Base-by-base conservation (phyloP, 169 alveolate genomes). In the Toxoplasma gondii region DNA sequence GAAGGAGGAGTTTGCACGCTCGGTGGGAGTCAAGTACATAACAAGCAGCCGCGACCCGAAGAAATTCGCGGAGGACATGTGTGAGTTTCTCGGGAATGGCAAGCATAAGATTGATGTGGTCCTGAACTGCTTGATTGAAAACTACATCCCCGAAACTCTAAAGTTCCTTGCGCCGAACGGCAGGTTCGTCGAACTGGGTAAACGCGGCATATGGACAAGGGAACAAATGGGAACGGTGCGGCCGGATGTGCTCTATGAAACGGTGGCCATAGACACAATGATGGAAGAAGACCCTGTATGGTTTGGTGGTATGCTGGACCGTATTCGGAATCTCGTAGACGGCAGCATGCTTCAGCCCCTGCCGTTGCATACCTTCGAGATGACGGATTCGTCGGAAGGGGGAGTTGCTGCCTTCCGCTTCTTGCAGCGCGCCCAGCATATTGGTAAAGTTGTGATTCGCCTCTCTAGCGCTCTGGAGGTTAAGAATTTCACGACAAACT, bases 171-270 rank as follows among this genome's bases (percentile, higher is more conserved):
- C 92, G 88, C 64, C 90, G 31, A 94, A 95, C 12, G 98, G 98
- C 2, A 95, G 96, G 38, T 97, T 97, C 94, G 95, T 96, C 95
- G 97, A 96, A 91, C 91, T 96, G 36, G 97, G 97, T 83, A 96
- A 96, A 93, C 92, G 97, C 29, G 96, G 93, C 91, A 94, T 93
- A 64, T 95, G 96, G 96, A 94, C 93, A 22, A 44, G 53, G 27
- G 97, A 95, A 44, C 91, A 94, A 49, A 84, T 95, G 94, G 39
- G 44, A 64, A 88, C 88, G 12, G 93, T 31, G 49, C 93, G 96
- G 22, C 97, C 97, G 12, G 96, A 95, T 74, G 95, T 95, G 54
- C 70, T 31, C 4, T 95, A 95, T 90, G 93, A 92, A 80, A 88
- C 96, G 38, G 88, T 95, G 24, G 97, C 96, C n/a, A 91, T 95